Percentiles rank a stretch among this genome's conserved stretches.
phyloP scores from a whole-genome alignment of 495 filamentous ascomycete species.

The Aspergillus hancockii region DNA sequence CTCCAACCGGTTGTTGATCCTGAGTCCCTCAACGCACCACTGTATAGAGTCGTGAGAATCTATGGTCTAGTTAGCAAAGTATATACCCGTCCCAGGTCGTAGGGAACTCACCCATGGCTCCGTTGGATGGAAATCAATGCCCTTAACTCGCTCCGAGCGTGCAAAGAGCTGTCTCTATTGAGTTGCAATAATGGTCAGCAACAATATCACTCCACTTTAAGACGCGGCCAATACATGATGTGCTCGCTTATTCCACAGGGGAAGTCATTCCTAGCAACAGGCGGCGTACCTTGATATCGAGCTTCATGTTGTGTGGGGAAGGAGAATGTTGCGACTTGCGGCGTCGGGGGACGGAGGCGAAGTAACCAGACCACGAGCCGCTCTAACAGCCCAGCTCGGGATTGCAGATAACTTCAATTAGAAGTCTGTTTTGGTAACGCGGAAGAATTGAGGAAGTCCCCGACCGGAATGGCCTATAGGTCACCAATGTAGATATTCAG shows the following conservation, averaged over 20 bases:
- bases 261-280: background rate
- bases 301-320: slow-evolving; percentile 68
- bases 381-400: slow-evolving; percentile 40
- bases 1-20: slow-evolving; percentile 8
- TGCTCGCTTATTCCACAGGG: background rate
- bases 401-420: slow-evolving; percentile 9
- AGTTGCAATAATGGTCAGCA: slow-evolving; percentile 31
- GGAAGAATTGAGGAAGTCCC: slow-evolving; percentile 14
- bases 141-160: slow-evolving; percentile 89
- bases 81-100: background rate
- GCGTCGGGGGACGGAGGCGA: slow-evolving; percentile 35
- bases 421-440: slow-evolving; percentile 1
- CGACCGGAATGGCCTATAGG: slow-evolving; percentile 20
- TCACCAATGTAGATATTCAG: slow-evolving; percentile 12
- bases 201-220: slow-evolving; percentile 21
- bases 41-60: slow-evolving; percentile 95
- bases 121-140: slow-evolving; percentile 94
- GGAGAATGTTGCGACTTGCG: slow-evolving; percentile 40
- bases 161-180: slow-evolving; percentile 77
- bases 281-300: slow-evolving; percentile 83
- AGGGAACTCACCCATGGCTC: slow-evolving; percentile 75
- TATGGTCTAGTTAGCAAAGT: slow-evolving; percentile 35
- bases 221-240: slow-evolving; percentile 18
- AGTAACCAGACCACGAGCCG: slow-evolving; percentile 40
- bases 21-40: slow-evolving; percentile 58